Percentiles rank a stretch among this genome's conserved stretches.
phyloP scores from a whole-genome alignment of 257 asterid species.

The Parsonsia alboflavescens region DNA sequence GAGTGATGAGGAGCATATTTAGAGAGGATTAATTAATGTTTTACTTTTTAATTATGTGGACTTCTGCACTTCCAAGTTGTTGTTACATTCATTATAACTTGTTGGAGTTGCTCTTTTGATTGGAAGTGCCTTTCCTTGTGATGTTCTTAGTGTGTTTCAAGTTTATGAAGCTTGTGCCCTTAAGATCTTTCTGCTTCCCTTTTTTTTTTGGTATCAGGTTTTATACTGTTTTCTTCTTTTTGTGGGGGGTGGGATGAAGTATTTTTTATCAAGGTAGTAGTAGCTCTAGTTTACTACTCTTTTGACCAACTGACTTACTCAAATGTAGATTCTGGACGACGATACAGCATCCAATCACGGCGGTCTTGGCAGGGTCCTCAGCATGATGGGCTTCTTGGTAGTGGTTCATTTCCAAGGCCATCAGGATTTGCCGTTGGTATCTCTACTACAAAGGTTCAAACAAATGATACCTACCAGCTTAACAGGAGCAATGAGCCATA shows the following conservation, averaged over 20 bases:
- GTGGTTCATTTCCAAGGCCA: conserved; percentile 91
- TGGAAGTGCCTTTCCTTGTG: background rate
- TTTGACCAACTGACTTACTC: conserved; percentile 2
- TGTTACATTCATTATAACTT: background rate
- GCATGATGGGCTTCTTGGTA: conserved; percentile 97
- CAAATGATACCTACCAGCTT: conserved; percentile 58
- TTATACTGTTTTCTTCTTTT: background rate
- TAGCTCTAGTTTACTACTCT: background rate
- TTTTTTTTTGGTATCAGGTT: background rate
- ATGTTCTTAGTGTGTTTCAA: background rate
- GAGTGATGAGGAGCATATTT: background rate
- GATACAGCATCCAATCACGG: conserved; percentile 49
- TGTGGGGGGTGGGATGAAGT: background rate
- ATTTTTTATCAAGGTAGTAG: background rate
- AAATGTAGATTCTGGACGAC: conserved; percentile 65
- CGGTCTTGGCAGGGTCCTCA: conserved; percentile 82
- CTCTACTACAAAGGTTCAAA: conserved; percentile 50
- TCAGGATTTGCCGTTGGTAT: conserved; percentile 59
- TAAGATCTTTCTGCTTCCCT: background rate
- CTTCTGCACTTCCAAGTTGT: background rate
- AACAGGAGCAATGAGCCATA: conserved; percentile 75
- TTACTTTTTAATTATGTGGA: background rate
- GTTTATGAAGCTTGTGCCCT: background rate
- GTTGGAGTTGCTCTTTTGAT: background rate
- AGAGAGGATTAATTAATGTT: background rate